Evolutionary conservation across 2,329 filamentous ascomycete species (phyloP).

Genomic region (Penicillium concentricum): DNA sequence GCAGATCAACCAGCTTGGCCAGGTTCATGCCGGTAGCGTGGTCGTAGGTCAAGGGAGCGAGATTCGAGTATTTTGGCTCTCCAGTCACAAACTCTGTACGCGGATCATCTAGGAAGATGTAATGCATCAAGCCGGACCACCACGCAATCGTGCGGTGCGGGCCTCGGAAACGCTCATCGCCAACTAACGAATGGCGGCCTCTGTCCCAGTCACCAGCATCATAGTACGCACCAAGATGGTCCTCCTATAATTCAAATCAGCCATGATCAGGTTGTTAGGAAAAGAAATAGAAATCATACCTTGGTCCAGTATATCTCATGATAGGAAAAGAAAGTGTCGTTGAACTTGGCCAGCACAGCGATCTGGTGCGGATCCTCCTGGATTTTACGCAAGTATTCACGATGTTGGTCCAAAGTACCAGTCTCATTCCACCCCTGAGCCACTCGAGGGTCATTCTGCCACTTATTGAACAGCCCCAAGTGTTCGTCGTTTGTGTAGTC

Average conservation of each 20-base stretch:
- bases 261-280: neutral
- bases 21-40: conserved; percentile 8
- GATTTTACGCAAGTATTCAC: conserved; percentile 65
- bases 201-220: conserved; percentile 9
- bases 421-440: conserved; percentile 77
- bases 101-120: conserved; percentile 6
- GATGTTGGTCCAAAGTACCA: conserved; percentile 70
- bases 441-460: conserved; percentile 81
- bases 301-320: conserved; percentile 78
- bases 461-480: conserved; percentile 68
- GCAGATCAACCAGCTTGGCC: conserved; percentile 1
- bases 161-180: conserved; percentile 4
- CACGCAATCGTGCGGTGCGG: conserved; percentile 5
- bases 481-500: conserved; percentile 65
- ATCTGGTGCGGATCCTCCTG: conserved; percentile 70
- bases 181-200: conserved; percentile 4
- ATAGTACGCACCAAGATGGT: conserved; percentile 8
- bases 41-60: conserved; percentile 5
- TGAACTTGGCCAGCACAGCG: conserved; percentile 67
- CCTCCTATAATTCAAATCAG: neutral
- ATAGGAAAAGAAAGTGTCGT: conserved; percentile 69
- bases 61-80: conserved; percentile 8
- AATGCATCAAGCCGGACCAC: conserved; percentile 8
- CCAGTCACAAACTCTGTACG: conserved; percentile 3
- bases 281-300: conserved; percentile 36